Evolutionary conservation across 805 yeast genomes (phyloP), one percentile per base, ranked within the genome.

Genomic region (Ogataea paraovalis): DNA sequence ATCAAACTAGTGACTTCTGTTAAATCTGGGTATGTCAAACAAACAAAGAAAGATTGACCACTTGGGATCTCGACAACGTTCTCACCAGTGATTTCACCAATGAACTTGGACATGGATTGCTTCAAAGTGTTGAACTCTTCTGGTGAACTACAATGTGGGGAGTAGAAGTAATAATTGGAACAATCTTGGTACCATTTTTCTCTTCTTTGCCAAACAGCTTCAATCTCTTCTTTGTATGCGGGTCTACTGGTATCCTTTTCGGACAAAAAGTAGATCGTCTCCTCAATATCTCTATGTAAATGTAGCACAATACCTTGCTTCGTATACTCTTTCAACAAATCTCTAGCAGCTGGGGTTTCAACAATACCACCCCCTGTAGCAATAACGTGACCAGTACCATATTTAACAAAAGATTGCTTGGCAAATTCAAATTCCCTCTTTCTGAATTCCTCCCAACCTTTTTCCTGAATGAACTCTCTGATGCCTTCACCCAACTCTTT

Each of bases 351-450:
- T 7, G 74, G 74, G 36, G 76, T 76, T 67, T 92, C 98, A 23
- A 94, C 96, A 50, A 94, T 74, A 9, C 99, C 99, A 39, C 99
- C 99, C 30, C 99, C 99, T 43, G 97, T 87, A 0, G 98, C 87
- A 46, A 92, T 76, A 20, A 92, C 86, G 58, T 82, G 73, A 4
- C 85, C 85, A 18, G 58, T 59, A 5, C 67, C 47, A 51, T 65
- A 61, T 27, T 71, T 64, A 2, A 62, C 52, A 18, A 86, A 52
- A 27, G 75, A 70, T 41, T 79, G 77, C 43, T 74, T 66, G 52
- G 87, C 77, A 39, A 86, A 68, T 38, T 67, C 69, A 4, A 73
- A 64, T 65, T 94, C 99, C 45, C 72, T 67, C 23, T 64, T 70
- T 51, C 99, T 80, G 75, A 94, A 94, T 21, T 70, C 77, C n/a